A percentile compares a stretch with the other conserved stretches of the same genome.
These are phyloP conservation scores for Lagenaria siceraria DNA, from an alignment of 306 rosid species.

Conservation along the genomic window DNA sequence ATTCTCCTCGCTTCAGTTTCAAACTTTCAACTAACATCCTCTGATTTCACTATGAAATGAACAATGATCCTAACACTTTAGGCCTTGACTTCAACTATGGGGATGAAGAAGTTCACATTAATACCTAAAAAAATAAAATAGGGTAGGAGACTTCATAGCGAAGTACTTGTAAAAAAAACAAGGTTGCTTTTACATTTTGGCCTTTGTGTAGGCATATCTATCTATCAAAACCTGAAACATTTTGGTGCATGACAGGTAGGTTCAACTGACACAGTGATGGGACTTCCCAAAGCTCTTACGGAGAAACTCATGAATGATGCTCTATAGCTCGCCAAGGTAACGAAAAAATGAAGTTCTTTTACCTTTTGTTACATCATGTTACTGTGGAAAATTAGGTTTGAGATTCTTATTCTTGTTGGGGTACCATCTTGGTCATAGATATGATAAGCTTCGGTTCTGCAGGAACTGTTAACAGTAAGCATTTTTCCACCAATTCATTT, in stretches of 20 bases:
- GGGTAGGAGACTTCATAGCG: neutral
- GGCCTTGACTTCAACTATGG: neutral
- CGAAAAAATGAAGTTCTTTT: neutral
- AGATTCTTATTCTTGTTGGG: neutral
- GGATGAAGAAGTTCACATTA: neutral
- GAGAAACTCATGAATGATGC: conserved; percentile 63
- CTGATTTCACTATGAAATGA: neutral
- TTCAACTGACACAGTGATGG: conserved; percentile 77
- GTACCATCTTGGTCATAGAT: neutral
- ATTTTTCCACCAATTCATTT: neutral
- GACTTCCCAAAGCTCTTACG: conserved; percentile 75
- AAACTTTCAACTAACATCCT: neutral
- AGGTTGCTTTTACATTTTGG: neutral
- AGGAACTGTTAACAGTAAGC: neutral
- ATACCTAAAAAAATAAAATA: neutral
- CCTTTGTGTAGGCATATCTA: neutral
- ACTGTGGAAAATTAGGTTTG: neutral
- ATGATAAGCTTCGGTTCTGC: neutral
- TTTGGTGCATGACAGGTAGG: conserved; percentile 45
- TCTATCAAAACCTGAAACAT: neutral
- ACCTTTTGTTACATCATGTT: neutral
- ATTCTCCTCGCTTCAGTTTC: neutral
- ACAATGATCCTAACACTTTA: neutral
- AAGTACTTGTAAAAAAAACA: neutral
- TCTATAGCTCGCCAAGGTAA: conserved; percentile 20